Base-by-base conservation (phyloP, 2,329 filamentous ascomycete genomes). In the Sarocladium strictum region DNA sequence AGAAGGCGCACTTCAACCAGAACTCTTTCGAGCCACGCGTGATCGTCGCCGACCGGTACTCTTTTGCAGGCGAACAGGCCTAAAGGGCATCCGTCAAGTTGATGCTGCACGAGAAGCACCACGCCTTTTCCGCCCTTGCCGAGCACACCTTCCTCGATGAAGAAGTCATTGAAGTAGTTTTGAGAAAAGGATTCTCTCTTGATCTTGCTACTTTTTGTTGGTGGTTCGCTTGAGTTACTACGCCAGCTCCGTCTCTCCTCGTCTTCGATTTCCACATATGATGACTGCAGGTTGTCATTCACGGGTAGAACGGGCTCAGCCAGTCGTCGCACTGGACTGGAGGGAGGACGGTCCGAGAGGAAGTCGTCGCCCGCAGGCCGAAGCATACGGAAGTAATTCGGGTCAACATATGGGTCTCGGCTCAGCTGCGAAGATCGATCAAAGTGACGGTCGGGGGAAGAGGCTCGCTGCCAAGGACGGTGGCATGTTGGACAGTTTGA, bases 11-110 rank as follows among this genome's bases (percentile, higher is more conserved):
- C 95, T 69, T 99, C 94, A 45, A 94, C 81, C 53, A 99, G 76
- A 2, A 97, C 80, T 71, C 97, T 97, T 69, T 96, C 90, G 14
- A 99, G 76, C 95, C 94, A 97, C 58, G 86, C 84, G 64, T 97
- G 93, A 63, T 97, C 90, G 64, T 99, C 88, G 14, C 94, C 89
- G 3, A 99, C 94, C 0, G 94, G 95, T 0, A 99, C 92, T 45
- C 95, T 84, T 71, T 99, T 99, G 76, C 94, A 99, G 12, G 94
- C 94, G 69, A 96, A 99, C 59, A 94, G 82, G 1, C 94, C 94
- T 1, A 99, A 77, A 29, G 85, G 81, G 43, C 96, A 93, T 21
- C 90, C 87, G 67, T 97, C 94, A 56, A 99, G 83, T 60, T 96
- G 80, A 71, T 99, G 94, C 57, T 89, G 85, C 10, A 99, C 94